phyloP scores from a whole-genome alignment of 1,284 basidiomycete genomes.

The Testicularia cyperi region DNA sequence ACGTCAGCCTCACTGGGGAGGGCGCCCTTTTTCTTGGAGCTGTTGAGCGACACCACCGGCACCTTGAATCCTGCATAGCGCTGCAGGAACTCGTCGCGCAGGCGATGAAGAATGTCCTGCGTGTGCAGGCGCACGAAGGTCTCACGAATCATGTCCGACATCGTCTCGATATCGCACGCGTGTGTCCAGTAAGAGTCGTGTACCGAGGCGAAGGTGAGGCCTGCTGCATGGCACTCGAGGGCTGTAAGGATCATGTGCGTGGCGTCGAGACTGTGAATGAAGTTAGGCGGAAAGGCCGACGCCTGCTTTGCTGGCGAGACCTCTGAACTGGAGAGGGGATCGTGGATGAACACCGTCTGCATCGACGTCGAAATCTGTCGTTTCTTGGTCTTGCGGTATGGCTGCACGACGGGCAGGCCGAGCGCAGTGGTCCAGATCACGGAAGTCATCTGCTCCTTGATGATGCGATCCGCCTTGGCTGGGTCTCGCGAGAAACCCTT shows the following conservation, averaged over 20 bases:
- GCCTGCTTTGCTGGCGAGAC: constrained; percentile 87
- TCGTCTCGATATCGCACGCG: constrained; percentile 79
- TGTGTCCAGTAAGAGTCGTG: constrained; percentile 99
- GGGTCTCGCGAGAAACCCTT: constrained; percentile 29
- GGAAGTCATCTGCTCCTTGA: constrained; percentile 83
- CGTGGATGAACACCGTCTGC: constrained; percentile 90
- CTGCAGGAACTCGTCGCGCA: constrained; percentile 62
- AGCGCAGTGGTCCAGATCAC: constrained; percentile 96
- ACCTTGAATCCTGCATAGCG: constrained; percentile 50
- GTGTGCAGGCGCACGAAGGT: constrained; percentile 91
- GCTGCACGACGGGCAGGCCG: constrained; percentile 92
- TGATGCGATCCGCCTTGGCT: constrained; percentile 32
- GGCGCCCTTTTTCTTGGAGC: constrained; percentile 1
- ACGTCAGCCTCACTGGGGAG: no score
- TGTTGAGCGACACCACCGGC: constrained; percentile 31
- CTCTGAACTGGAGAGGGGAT: constrained; percentile 76
- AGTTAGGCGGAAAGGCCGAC: constrained; percentile 97
- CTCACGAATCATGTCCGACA: constrained; percentile 86
- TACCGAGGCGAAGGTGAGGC: constrained; percentile 83
- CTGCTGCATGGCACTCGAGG: constrained; percentile 67
- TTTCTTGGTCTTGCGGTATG: constrained; percentile 81
- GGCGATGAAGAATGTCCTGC: constrained; percentile 72
- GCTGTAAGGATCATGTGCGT: constrained; percentile 99
- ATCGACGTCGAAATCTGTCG: constrained; percentile 75
- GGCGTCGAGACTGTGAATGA: constrained; percentile 94